phyloP scores from a whole-genome alignment of 2,329 filamentous ascomycete species.

The Aspergillus sp. region DNA sequence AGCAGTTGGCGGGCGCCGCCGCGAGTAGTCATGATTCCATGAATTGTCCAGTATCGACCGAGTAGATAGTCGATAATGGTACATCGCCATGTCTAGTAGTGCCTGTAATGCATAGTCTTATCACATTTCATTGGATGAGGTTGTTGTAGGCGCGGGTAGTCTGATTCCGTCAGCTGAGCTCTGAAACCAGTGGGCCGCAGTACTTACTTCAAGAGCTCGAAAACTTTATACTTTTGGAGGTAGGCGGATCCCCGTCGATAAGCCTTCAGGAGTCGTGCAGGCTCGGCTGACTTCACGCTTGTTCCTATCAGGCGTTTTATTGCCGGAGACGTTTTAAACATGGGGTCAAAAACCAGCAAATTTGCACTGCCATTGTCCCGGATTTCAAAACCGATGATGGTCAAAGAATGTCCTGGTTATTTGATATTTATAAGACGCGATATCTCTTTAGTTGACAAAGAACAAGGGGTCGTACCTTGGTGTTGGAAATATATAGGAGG shows the following conservation, averaged over 20 bases:
- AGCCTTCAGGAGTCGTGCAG: constrained; percentile 53
- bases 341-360: constrained; percentile 81
- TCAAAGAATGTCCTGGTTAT: constrained; percentile 70
- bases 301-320: constrained; percentile 52
- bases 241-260: constrained; percentile 66
- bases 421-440: constrained; percentile 2
- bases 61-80: too few species aligned
- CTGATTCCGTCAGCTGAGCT: constrained; percentile 3
- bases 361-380: constrained; percentile 55
- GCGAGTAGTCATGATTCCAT: too few species aligned
- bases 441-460: background rate
- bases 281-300: constrained; percentile 34
- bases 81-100: too few species aligned
- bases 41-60: too few species aligned
- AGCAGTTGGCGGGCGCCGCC: too few species aligned
- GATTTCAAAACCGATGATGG: constrained; percentile 76
- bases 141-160: constrained; percentile 1
- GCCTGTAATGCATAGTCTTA: too few species aligned
- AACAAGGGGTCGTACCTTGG: constrained; percentile 44
- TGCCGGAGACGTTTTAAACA: constrained; percentile 60
- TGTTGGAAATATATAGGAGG: constrained; percentile 90
- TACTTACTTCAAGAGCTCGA: constrained; percentile 65
- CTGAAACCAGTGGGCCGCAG: background rate
- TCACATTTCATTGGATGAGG: too few species aligned
- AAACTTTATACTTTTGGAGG: constrained; percentile 62